These are phyloP conservation scores for Psilocybe tampanensis DNA, from an alignment of 768 basidiomycete genomes.

Conservation along the genomic window DNA sequence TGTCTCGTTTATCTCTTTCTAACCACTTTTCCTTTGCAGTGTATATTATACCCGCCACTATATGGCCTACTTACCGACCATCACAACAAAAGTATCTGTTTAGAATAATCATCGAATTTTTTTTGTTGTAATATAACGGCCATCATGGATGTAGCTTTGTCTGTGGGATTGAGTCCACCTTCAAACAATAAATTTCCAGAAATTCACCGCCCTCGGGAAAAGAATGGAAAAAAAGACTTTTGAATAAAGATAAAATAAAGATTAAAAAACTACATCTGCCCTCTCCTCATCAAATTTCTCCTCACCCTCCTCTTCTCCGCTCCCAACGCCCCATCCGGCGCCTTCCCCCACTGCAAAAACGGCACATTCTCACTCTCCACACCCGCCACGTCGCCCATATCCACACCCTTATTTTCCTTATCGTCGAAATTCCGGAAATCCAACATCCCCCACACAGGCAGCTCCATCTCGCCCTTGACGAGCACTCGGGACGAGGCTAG, in stretches of 20 bases:
- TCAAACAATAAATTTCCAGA: no score
- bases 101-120: no score
- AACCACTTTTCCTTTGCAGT: background rate
- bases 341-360: constrained; percentile 79
- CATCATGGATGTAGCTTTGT: no score
- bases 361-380: constrained; percentile 62
- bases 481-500: constrained; percentile 51
- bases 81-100: no score
- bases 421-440: constrained; percentile 51
- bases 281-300: constrained; percentile 85
- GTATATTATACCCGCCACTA: no score
- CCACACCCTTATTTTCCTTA: constrained; percentile 19
- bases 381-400: constrained; percentile 39
- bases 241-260: background rate
- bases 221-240: background rate
- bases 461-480: constrained; percentile 86
- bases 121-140: no score
- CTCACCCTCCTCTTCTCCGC: constrained; percentile 73
- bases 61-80: no score
- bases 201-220: no score
- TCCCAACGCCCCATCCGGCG: constrained; percentile 60
- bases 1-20: background rate
- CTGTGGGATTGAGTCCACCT: no score
- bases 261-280: constrained; percentile 56
- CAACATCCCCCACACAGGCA: constrained; percentile 87